phyloP scores from a whole-genome alignment of 2,329 filamentous ascomycete genomes.

The Byssothecium circinans region DNA sequence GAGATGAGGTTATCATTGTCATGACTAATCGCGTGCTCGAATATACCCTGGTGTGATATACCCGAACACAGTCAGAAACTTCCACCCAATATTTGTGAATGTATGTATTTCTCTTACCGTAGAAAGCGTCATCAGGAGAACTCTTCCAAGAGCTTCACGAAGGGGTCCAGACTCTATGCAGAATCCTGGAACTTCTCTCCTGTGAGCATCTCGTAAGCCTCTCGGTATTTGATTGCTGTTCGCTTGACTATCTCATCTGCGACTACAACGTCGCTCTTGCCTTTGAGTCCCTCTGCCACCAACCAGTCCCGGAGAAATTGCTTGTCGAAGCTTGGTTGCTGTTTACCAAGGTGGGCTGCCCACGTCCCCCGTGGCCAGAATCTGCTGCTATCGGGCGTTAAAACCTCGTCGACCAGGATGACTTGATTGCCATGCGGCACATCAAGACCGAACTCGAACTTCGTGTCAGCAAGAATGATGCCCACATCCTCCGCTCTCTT shows the following conservation, averaged over 20 bases:
- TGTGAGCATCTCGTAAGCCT: constrained; percentile 72
- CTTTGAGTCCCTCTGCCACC: constrained; percentile 70
- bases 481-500: constrained; percentile 66
- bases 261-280: constrained; percentile 71
- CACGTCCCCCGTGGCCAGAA: constrained; percentile 83
- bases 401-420: constrained; percentile 79
- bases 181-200: constrained; percentile 40
- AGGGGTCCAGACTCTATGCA: background rate
- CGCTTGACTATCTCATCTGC: constrained; percentile 69
- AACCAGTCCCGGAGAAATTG: constrained; percentile 76
- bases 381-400: constrained; percentile 74
- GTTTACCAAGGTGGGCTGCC: constrained; percentile 62
- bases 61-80: background rate
- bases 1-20: background rate
- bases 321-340: constrained; percentile 88
- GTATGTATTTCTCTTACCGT: too few relatives aligned
- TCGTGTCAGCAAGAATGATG: constrained; percentile 77
- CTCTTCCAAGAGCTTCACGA: too few relatives aligned
- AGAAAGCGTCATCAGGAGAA: too few relatives aligned
- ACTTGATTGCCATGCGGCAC: constrained; percentile 62
- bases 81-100: background rate
- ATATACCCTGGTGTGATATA: background rate
- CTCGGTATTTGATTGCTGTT: constrained; percentile 72
- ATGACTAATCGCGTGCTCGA: constrained; percentile 1
- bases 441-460: constrained; percentile 75